Base-by-base conservation (phyloP, 2,329 filamentous ascomycete species). In the Coleophoma cylindrospora region DNA sequence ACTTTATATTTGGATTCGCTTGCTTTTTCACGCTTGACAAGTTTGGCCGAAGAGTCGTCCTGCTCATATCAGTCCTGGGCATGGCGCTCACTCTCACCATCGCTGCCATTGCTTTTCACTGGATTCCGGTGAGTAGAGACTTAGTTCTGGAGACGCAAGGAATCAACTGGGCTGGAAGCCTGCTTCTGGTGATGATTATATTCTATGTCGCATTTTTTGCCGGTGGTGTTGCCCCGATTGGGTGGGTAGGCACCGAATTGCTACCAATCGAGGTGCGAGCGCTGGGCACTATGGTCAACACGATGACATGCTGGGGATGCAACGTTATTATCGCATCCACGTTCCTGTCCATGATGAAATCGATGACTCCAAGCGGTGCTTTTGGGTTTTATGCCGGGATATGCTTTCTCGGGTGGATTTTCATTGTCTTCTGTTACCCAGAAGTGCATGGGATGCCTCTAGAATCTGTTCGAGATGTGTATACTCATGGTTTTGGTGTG, bases 401-500 rank as follows among this genome's bases (percentile, higher is more conserved):
- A 34, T 76, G 72, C 53, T 65, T 72, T 47, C 50, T 72, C 33
- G 74, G 74, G n/a, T 74, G 69, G 59, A 36, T 74, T 3, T 65
- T 72, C 34, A 66, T 70, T 45, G 70, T 76, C 63, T 75, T 65
- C 55, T 40, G 15, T 21, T 79, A 76, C 56, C 75, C 75, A 1
- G 74, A 79, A 53, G 74, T 74, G 2, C 74, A 76, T 53, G 75
- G 76, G 11, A 73, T 80, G 69, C 72, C 75, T 15, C 64, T 80
- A 3, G 78, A 81, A 57, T 74, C 75, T 43, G 70, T 79, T n/a
- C 65, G 73, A 33, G 71, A 75, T 45, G 68, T 79, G 6, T 80
- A 79, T 55, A 59, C 68, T 40, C 66, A 74, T 43, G 70, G 70
- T 0, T 75, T 74, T 49, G 73, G 72, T n/a, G 67, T 74, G 1